phyloP scores from a whole-genome alignment of 169 alveolate species.

The Theileria parva region DNA sequence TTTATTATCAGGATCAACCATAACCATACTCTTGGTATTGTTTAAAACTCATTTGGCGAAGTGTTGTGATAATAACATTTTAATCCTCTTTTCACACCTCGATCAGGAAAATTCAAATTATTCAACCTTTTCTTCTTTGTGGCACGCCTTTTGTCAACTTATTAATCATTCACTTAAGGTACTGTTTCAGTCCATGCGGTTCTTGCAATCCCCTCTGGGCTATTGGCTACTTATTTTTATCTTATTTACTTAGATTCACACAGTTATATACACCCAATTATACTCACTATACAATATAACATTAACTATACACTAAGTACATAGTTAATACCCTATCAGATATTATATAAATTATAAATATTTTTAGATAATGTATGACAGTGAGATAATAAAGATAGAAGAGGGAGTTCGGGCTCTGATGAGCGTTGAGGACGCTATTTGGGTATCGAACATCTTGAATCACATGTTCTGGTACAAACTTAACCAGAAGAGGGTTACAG shows the following conservation, averaged over 20 bases:
- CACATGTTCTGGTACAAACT: slow-evolving; percentile 34
- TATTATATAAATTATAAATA: neutral
- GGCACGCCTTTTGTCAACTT: slow-evolving; percentile 27
- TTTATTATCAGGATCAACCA: slow-evolving; percentile 14
- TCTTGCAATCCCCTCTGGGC: too few relatives aligned
- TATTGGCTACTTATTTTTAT: too few relatives aligned
- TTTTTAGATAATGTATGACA: slow-evolving; percentile 32
- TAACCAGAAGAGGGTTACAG: neutral
- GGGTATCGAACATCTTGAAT: slow-evolving; percentile 36
- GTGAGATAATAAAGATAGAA: slow-evolving; percentile 26
- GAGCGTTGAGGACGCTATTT: slow-evolving; percentile 49
- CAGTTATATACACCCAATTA: too few relatives aligned
- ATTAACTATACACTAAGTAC: too few relatives aligned
- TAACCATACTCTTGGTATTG: neutral
- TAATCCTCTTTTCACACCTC: neutral
- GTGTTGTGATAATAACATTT: slow-evolving; percentile 32
- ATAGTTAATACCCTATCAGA: neutral
- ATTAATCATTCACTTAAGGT: slow-evolving; percentile 42
- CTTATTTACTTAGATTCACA: too few relatives aligned
- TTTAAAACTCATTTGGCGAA: slow-evolving; percentile 28
- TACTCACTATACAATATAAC: too few relatives aligned
- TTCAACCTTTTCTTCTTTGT: slow-evolving; percentile 26
- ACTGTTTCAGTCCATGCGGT: neutral
- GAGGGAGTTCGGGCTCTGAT: slow-evolving; percentile 21
- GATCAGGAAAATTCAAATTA: slow-evolving; percentile 13